Evolutionary conservation across 2,329 filamentous ascomycete genomes (phyloP).

Genomic region (Apiospora malaysiana): DNA sequence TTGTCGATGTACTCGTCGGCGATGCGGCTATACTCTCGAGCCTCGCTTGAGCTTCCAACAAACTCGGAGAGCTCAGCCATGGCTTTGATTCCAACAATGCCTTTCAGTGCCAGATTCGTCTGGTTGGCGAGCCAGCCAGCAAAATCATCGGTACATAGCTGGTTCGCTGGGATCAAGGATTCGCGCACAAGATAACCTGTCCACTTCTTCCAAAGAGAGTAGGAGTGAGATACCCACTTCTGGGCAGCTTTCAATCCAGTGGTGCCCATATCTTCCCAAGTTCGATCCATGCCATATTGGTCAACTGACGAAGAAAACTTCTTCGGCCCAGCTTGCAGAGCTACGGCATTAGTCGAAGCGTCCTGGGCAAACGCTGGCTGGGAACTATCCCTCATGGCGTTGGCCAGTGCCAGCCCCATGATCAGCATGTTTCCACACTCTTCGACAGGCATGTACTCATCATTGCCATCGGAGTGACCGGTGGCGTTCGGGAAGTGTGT

Average conservation of each 20-base stretch:
- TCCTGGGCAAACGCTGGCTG: constrained; percentile 63
- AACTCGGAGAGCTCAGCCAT: constrained; percentile 73
- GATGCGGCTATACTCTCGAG: constrained; percentile 65
- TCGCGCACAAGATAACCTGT: constrained; percentile 75
- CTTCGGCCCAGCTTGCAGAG: constrained; percentile 26
- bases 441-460: constrained; percentile 79
- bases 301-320: constrained; percentile 32
- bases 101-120: constrained; percentile 78
- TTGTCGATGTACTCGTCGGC: constrained; percentile 71
- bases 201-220: constrained; percentile 77
- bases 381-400: constrained; percentile 70
- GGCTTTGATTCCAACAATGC: constrained; percentile 78
- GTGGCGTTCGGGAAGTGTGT: constrained; percentile 78
- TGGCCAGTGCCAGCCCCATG: constrained; percentile 78
- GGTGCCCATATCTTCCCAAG: constrained; percentile 57
- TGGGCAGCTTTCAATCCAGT: constrained; percentile 51
- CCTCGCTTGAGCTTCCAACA: constrained; percentile 63
- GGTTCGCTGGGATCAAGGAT: constrained; percentile 71
- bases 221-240: constrained; percentile 57
- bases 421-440: constrained; percentile 80
- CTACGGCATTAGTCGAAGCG: constrained; percentile 29
- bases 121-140: constrained; percentile 77
- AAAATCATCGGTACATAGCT: constrained; percentile 80
- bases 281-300: constrained; percentile 60
- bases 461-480: constrained; percentile 70